A percentile compares a stretch with the other conserved stretches of the same genome.
Evolutionary conservation across 1,284 basidiomycete genomes (phyloP).

Genomic region (Sanghuangporus baumii): DNA sequence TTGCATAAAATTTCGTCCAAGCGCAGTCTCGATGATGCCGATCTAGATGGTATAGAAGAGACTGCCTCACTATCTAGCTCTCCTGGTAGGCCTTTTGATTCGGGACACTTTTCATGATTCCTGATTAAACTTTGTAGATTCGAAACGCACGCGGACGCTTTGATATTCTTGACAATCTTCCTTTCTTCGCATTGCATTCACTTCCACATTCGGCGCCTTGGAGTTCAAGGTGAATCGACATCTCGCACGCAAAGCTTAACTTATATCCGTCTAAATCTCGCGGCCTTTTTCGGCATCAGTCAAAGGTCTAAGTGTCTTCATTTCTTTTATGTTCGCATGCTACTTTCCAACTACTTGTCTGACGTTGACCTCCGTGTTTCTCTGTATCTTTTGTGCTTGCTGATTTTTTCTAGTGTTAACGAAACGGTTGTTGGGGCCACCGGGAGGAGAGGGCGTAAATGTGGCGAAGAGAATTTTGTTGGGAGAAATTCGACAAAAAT

Average conservation of each 20-base stretch:
- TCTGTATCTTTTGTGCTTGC: conserved; percentile 4
- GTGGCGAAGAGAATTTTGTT: background rate
- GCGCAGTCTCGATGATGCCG: conserved; percentile 15
- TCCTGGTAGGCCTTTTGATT: conserved; percentile 7
- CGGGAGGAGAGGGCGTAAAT: background rate
- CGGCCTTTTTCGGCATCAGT: background rate
- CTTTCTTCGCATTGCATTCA: background rate
- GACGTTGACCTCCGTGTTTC: background rate
- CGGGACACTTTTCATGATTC: background rate
- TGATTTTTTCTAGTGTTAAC: conserved; percentile 9
- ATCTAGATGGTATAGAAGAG: conserved; percentile 7
- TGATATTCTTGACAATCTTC: background rate
- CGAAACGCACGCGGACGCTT: conserved; percentile 12
- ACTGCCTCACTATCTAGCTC: conserved; percentile 6
- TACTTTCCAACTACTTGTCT: background rate
- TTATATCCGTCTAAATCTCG: conserved; percentile 3
- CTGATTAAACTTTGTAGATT: background rate
- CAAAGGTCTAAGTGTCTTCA: conserved; percentile 17
- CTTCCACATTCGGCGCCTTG: background rate
- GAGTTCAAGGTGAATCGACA: background rate
- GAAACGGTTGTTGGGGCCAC: background rate
- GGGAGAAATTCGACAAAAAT: background rate
- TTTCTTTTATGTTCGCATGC: background rate
- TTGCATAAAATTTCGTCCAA: conserved; percentile 12
- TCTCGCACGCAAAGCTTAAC: background rate